Evolutionary conservation across 2,329 filamentous ascomycete species (phyloP).

Genomic region (Fusarium sp.): DNA sequence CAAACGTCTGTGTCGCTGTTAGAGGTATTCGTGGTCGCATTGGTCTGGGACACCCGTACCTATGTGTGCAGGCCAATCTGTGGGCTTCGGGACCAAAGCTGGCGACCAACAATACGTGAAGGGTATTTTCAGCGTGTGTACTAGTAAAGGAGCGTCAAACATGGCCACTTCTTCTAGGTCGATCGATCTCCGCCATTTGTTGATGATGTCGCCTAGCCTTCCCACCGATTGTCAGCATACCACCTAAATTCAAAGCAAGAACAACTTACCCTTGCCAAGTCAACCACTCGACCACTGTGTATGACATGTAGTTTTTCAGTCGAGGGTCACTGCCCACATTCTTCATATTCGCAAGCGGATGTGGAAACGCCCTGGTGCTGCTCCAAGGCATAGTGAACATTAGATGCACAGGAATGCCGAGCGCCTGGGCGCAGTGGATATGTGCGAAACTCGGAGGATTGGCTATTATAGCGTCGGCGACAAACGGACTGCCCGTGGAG

Average conservation of each 20-base stretch:
- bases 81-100: constrained; percentile 73
- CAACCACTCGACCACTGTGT: constrained; percentile 79
- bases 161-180: constrained; percentile 69
- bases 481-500: background rate
- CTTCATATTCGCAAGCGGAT: constrained; percentile 79
- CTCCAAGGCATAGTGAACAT: constrained; percentile 79
- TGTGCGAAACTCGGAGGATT: constrained; percentile 64
- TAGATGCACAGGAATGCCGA: constrained; percentile 61
- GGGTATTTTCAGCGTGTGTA: constrained; percentile 75
- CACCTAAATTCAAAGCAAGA: accelerated
- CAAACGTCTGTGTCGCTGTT: constrained; percentile 59
- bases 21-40: too few relatives aligned
- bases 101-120: constrained; percentile 86
- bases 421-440: constrained; percentile 61
- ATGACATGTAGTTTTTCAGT: constrained; percentile 77
- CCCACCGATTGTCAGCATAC: background rate
- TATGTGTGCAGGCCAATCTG: constrained; percentile 74
- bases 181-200: constrained; percentile 33
- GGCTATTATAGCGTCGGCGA: constrained; percentile 63
- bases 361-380: constrained; percentile 78
- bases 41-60: constrained; percentile 46
- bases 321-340: constrained; percentile 54
- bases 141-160: constrained; percentile 59
- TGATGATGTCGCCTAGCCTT: constrained; percentile 39
- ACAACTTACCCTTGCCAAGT: constrained; percentile 75